Conservation (phyloP, 192 early-diverging fungal species). For the Phycomyces blakesleeanus region DNA sequence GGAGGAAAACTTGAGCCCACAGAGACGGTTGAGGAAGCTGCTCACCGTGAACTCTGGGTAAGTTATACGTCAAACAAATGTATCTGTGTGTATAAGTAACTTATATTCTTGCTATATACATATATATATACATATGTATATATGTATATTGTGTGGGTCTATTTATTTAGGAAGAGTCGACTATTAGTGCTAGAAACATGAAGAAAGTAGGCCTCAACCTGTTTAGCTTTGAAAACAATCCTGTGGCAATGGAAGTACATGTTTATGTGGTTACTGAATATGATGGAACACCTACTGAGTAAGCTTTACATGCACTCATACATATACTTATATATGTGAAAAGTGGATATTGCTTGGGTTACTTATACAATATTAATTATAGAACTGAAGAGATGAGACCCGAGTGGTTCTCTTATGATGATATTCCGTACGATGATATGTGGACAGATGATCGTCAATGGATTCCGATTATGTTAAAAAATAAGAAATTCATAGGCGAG, state of each 20-base stretch:
- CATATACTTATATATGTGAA: too few species aligned
- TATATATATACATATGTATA: not conserved
- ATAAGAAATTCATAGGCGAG: constrained; percentile 42
- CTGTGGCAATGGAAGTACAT: constrained; percentile 63
- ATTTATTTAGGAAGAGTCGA: constrained; percentile 53
- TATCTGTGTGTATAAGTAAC: not conserved
- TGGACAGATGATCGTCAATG: constrained; percentile 69
- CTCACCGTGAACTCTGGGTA: constrained; percentile 55
- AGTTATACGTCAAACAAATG: not conserved
- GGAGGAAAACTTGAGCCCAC: constrained; percentile 73
- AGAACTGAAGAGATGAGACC: constrained; percentile 74
- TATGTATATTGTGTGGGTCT: too few species aligned
- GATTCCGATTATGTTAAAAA: constrained; percentile 53
- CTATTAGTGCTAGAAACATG: constrained; percentile 38
- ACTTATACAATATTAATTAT: not conserved
- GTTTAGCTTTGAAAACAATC: constrained; percentile 64
- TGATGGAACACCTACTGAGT: constrained; percentile 52
- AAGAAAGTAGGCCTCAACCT: constrained; percentile 52
- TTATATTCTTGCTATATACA: not conserved
- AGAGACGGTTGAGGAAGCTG: constrained; percentile 60
- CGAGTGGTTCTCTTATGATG: constrained; percentile 56
- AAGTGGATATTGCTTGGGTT: not conserved
- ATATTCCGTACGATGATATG: constrained; percentile 65
- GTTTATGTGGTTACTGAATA: constrained; percentile 48
- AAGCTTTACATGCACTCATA: constrained; percentile 34